Evolutionary conservation across 371 early-diverging fungal species (phyloP), one percentile per base, ranked within the genome.

Genomic region (Circinella minor): DNA sequence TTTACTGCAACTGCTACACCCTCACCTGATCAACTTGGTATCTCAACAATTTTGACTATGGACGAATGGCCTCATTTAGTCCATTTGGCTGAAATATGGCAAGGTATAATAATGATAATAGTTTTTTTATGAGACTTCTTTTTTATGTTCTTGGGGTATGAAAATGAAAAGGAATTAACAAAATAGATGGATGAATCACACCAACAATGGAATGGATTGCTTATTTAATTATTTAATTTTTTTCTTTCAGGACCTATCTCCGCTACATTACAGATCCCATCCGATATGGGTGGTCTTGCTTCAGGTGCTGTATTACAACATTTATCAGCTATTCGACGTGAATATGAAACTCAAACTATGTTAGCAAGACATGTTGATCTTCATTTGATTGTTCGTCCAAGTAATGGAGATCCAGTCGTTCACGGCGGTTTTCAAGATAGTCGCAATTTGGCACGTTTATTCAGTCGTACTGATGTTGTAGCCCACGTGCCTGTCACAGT

Each of bases 371-470:
- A 88, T 60, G 86, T 85, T 20, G 88, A 88, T 69, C 72, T 88
- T 4, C 88, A 88, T 71, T 70, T 88, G 10, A 69, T 88, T 36
- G 74, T 81, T 18, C 83, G 80, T 9, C 84, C 84, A 17, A 60
- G 46, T 18, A 63, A 55, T 17, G 63, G 63, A 17, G 60, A 43
- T 46, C 27, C 39, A 3, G 49, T 77, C 46, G 82, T 79, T 43
- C 65, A 82, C 48, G 73, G 71, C 4, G 66, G 76, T 17, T 70
- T 71, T 17, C 81, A 81, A 65, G 72, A 74, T 13, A 81, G 82
- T 17, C 78, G 86, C 13, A 88, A 88, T 64, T 15, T 88, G 36
- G 86, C 86, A n/a, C 79, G 88, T n/a, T 76, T 88, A 37, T 88
- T 88, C 62, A 82, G 85, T 66, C 81, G 86, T 18, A 77, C 86